Conservation (phyloP, 441 rosid species). For the Erysimum pusillum region DNA sequence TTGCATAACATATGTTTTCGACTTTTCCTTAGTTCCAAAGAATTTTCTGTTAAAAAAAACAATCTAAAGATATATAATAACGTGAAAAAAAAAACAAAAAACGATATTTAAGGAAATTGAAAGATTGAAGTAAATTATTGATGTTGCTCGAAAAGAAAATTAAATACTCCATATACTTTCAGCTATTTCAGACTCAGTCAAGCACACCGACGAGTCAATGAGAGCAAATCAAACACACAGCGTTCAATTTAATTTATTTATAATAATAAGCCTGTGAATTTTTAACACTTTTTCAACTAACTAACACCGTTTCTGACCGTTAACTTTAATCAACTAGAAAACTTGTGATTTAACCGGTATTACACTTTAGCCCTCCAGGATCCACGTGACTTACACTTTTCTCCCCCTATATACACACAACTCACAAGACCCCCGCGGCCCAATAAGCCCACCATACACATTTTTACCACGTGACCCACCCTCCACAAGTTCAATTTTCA, state of each 20-base stretch:
- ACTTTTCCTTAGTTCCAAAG: too few relatives aligned
- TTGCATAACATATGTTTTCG: too few relatives aligned
- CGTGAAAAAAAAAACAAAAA: too few relatives aligned
- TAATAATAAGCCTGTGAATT: background rate
- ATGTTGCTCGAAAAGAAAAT: background rate
- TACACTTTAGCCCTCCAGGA: slow-evolving; percentile 7
- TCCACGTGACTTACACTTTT: slow-evolving; percentile 32
- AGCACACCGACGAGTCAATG: too few relatives aligned
- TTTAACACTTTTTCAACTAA: background rate
- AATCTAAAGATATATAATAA: too few relatives aligned
- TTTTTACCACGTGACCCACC: slow-evolving; percentile 8
- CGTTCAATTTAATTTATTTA: too few relatives aligned
- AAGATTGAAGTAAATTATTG: too few relatives aligned
- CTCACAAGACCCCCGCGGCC: slow-evolving; percentile 24
- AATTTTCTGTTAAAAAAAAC: too few relatives aligned
- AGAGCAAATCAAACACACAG: too few relatives aligned
- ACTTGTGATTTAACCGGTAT: slow-evolving; percentile 14
- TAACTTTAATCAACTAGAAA: slow-evolving; percentile 9
- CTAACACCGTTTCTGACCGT: slow-evolving; percentile 26
- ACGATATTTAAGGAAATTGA: too few relatives aligned
- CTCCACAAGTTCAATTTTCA: background rate
- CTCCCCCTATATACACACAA: slow-evolving; percentile 3
- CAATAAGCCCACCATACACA: slow-evolving; percentile 15
- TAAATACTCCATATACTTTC: too few relatives aligned
- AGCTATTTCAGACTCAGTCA: too few relatives aligned